Base-by-base conservation (phyloP, 306 rosid genomes). In the Crotalaria pallida region DNA sequence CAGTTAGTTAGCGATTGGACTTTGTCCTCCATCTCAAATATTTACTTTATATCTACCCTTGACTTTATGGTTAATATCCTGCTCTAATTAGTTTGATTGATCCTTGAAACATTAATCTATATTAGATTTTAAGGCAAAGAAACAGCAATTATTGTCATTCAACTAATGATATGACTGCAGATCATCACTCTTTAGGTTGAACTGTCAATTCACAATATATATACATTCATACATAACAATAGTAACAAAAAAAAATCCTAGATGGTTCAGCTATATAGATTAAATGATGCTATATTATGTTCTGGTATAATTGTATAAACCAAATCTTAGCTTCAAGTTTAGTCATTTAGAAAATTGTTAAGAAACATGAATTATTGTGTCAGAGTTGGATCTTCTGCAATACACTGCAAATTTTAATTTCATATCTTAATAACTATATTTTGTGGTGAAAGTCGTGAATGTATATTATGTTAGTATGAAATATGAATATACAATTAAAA, bases 71-170 rank as follows among this genome's bases (percentile, higher is more conserved):
- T 64, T 74, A 53, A 29, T 41, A 44, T 17, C 34, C 24, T 43
- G 71, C 65, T 29, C 52, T 70, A 45, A 7, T 77, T 77, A 77
- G 77, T 51, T 69, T 16, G 6, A 38, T 40, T 58, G 63, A 71
- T 70, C 71, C 62, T 43, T 52, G 5, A 18, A 61, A 48, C 67
- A 69, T 13, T 15, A 27, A 59, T 60, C 27, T 67, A 51, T 23
- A 44, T 61, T 67, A 66, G 40, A 44, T 64, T 73, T 61, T 73
- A 79, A 79, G 79, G 66, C 52, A 73, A 55, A 72, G 40, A 43
- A 66, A 34, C 60, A 21, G 12, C 53, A 51, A 50, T 50, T 65
- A 50, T 80, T 71, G 24, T 50, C 11, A 49, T 43, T 70, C 78
- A 76, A 71, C 66, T 58, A 58, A 76, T 76, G 10, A 40, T 71